Evolutionary conservation across 2,329 filamentous ascomycete species (phyloP).

Genomic region (Metarhizium album): DNA sequence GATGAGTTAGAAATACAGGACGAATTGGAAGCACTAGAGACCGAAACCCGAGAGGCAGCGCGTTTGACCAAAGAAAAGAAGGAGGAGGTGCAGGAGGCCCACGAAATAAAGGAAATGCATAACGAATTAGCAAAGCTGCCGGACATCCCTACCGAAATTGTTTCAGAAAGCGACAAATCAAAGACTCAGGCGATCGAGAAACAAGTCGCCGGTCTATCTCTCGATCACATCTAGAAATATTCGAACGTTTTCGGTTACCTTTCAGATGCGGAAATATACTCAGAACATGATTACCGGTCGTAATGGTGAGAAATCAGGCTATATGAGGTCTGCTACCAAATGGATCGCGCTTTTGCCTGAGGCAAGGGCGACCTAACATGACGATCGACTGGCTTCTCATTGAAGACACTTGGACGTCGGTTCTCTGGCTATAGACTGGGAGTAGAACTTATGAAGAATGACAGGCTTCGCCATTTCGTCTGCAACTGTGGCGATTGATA

Average conservation of each 20-base stretch:
- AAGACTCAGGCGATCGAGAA: background rate
- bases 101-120: background rate
- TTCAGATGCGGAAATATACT: background rate
- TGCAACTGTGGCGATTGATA: background rate
- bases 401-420: background rate
- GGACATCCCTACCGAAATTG: background rate
- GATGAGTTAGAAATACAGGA: constrained; percentile 82
- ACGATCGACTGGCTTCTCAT: background rate
- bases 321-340: background rate
- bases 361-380: background rate
- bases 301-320: background rate
- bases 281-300: background rate
- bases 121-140: background rate
- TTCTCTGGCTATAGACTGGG: background rate
- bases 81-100: constrained; percentile 19
- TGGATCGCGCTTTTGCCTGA: background rate
- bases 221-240: background rate
- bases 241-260: background rate
- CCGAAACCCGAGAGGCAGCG: constrained; percentile 39
- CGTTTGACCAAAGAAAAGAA: constrained; percentile 41
- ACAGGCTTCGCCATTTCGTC: background rate
- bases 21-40: constrained; percentile 69
- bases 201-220: background rate
- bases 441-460: background rate
- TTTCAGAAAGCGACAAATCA: background rate